phyloP scores from a whole-genome alignment of 805 yeast genomes.

The Metschnikowia lochheadii region DNA sequence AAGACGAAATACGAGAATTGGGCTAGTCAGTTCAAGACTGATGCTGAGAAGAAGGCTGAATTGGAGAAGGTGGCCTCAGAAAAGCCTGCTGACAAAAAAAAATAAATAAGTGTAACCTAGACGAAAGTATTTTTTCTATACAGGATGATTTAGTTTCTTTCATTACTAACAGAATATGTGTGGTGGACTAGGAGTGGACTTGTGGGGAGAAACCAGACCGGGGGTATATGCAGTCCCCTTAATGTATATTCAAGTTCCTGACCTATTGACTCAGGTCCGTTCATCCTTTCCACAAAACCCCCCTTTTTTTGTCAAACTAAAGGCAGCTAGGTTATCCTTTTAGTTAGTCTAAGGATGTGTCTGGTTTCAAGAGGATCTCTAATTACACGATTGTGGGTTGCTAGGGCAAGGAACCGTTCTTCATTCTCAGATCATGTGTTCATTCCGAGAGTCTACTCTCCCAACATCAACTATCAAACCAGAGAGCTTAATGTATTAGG shows the following conservation, averaged over 20 bases:
- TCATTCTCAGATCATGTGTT: too few species aligned
- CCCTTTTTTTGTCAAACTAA: neutral
- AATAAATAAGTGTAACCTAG: neutral
- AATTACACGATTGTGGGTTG: too few species aligned
- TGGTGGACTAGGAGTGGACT: neutral
- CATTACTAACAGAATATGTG: neutral
- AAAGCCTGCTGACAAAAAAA: neutral
- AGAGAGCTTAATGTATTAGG: too few species aligned
- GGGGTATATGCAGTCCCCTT: neutral
- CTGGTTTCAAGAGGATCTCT: too few species aligned
- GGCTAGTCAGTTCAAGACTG: slow-evolving; percentile 17
- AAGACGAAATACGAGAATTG: slow-evolving; percentile 25
- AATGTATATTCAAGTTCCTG: neutral
- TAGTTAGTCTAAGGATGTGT: too few species aligned
- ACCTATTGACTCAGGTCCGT: neutral
- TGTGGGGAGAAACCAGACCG: neutral
- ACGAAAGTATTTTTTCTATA: too few species aligned
- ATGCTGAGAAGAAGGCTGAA: slow-evolving; percentile 3
- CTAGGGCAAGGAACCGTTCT: too few species aligned
- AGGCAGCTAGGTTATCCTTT: too few species aligned
- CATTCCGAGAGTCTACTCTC: too few species aligned
- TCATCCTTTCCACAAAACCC: neutral
- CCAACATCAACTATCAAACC: too few species aligned
- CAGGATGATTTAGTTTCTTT: too few species aligned
- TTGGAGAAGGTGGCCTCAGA: neutral